Base-by-base conservation (phyloP, 352 stramenopile genomes). In the Bremia lactucae region DNA sequence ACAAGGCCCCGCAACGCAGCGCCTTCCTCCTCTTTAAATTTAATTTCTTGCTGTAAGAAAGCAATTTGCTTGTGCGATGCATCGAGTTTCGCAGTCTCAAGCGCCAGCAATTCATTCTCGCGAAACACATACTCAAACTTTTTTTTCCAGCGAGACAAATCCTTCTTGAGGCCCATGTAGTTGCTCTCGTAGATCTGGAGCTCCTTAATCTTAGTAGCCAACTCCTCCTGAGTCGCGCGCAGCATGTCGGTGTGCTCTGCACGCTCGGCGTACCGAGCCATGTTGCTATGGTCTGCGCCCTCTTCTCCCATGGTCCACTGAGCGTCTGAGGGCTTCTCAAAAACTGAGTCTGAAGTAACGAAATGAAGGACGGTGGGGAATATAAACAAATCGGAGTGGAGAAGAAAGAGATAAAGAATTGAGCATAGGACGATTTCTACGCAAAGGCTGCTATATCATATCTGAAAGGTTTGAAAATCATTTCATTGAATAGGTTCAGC, bases 51-150 rank as follows among this genome's bases (percentile, higher is more conserved):
- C 51, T 91, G 73, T 37, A 88, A 46, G 36, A 86, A 88, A 7
- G 71, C 69, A 22, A 91, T 83, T 43, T 88, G 78, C 48, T 88
- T 87, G 55, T 88, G 75, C 0, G 71, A 77, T 11, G 72, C 65
- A 39, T 91, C 75, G n/a, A 91, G 61, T 51, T 91, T 91, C 20
- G 68, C 68, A n/a, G 73, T 86, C 45, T 91, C 78, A 19, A 87
- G 62, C 41, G 73, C 83, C 26, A 91, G 45, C 47, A 91, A 60
- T 55, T 91, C 78, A 55, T 91, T 91, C 52, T 91, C 78, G 31
- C 74, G 61, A 46, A 91, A 88, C 13, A 91, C 76, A 44, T 83
- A 88, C 55, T 91, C 75, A 46, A 88, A 91, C 40, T 88, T 91
- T 31, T 88, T 88, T 53, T 88, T 91, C 78, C 78, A 91, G 46